These are phyloP conservation scores for Aspergillus jensenii DNA, from an alignment of 2,329 filamentous ascomycete genomes.

Conservation along the genomic window DNA sequence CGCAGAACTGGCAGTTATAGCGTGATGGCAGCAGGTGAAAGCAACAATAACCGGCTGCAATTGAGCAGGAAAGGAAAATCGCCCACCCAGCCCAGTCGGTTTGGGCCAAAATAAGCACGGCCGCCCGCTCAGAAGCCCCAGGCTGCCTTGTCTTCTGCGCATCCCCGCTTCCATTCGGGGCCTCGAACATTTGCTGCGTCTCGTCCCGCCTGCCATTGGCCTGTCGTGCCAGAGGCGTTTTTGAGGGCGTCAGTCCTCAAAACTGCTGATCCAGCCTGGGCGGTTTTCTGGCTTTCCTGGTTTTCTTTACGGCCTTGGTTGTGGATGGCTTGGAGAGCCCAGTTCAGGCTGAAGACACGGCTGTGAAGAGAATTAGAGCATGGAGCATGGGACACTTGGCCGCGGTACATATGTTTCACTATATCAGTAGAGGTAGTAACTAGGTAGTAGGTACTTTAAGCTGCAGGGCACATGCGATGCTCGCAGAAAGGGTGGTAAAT, in stretches of 20 bases:
- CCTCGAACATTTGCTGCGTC: conserved; percentile 19
- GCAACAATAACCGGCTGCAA: too few relatives aligned
- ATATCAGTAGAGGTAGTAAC: too few relatives aligned
- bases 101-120: conserved; percentile 19
- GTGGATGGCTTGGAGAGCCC: not conserved
- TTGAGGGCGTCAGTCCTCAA: conserved; percentile 11
- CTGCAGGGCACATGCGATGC: too few relatives aligned
- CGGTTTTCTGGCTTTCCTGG: too few relatives aligned
- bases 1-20: not conserved
- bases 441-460: too few relatives aligned
- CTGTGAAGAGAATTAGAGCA: too few relatives aligned
- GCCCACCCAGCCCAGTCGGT: not conserved
- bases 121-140: conserved; percentile 14
- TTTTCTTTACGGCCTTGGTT: not conserved
- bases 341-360: not conserved
- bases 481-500: not conserved
- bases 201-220: conserved; percentile 15
- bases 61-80: not conserved
- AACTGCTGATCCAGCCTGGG: too few relatives aligned
- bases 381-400: too few relatives aligned
- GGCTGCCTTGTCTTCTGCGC: conserved; percentile 6
- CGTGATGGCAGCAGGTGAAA: not conserved
- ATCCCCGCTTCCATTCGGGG: conserved; percentile 24
- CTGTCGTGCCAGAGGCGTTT: conserved; percentile 12
- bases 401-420: too few relatives aligned